phyloP scores from a whole-genome alignment of 768 basidiomycete genomes.

The Grammothele lineata region DNA sequence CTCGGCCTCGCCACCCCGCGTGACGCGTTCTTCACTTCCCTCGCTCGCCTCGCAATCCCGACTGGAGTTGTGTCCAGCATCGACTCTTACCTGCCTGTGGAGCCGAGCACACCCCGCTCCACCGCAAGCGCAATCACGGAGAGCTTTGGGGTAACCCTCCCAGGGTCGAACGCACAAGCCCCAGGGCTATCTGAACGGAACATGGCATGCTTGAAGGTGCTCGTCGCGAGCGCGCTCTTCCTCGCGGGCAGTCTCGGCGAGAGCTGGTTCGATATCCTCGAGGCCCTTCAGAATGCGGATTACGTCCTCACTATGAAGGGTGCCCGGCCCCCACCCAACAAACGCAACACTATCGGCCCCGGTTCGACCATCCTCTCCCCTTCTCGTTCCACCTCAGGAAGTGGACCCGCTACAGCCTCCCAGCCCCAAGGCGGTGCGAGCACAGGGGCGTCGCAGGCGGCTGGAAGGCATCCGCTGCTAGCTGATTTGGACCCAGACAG shows the following conservation, averaged over 20 bases:
- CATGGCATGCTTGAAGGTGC: conserved; percentile 82
- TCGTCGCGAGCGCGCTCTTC: conserved; percentile 73
- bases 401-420: conserved; percentile 1
- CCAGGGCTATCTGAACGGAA: conserved; percentile 88
- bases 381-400: conserved; percentile 31
- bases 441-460: conserved; percentile 4
- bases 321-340: conserved; percentile 12
- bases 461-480: conserved; percentile 55
- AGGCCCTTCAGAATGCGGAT: conserved; percentile 91
- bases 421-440: neutral
- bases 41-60: conserved; percentile 93
- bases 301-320: conserved; percentile 76
- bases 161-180: conserved; percentile 40
- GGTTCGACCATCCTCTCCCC: conserved; percentile 29
- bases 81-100: conserved; percentile 45
- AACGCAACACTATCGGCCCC: conserved; percentile 23
- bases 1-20: conserved; percentile 83
- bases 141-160: conserved; percentile 54
- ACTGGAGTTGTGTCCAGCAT: conserved; percentile 82
- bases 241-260: conserved; percentile 83
- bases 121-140: conserved; percentile 55
- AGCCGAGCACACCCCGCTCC: conserved; percentile 57
- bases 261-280: conserved; percentile 90
- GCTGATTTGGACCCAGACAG: conserved; percentile 73
- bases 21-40: conserved; percentile 86